These are phyloP conservation scores for Tephrocybe sp. DNA, from an alignment of 768 basidiomycete species.

Conservation along the genomic window DNA sequence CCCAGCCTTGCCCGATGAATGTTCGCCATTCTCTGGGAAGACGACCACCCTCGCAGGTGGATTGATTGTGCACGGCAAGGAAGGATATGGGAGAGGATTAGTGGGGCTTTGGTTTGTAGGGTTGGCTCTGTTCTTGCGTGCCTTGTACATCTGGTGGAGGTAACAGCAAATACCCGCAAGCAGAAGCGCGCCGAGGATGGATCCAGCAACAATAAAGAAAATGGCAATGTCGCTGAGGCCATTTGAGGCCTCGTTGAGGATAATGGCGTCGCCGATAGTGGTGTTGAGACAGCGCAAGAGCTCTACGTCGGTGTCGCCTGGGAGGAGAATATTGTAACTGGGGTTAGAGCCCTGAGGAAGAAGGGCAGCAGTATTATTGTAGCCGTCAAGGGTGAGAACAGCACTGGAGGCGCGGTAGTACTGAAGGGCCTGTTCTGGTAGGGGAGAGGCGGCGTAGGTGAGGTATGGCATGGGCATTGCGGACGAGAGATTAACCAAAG, in stretches of 20 bases:
- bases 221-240: background rate
- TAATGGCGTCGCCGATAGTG: conserved; percentile 38
- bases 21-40: too few relatives aligned
- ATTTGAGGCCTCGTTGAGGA: background rate
- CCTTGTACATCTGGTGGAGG: background rate
- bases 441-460: background rate
- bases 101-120: background rate
- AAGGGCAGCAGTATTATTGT: conserved; percentile 55
- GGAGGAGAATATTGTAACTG: conserved; percentile 23
- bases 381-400: conserved; percentile 54
- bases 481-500: background rate
- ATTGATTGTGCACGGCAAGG: background rate
- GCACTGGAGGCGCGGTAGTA: conserved; percentile 60
- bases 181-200: background rate
- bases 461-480: conserved; percentile 1
- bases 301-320: conserved; percentile 38
- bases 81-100: background rate
- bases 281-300: conserved; percentile 49
- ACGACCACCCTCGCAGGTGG: background rate
- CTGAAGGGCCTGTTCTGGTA: conserved; percentile 49
- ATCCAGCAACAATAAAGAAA: background rate
- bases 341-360: conserved; percentile 27
- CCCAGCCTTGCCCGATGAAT: conserved; percentile 7
- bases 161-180: background rate
- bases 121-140: background rate